Evolutionary conservation across 352 stramenopile species (phyloP), one percentile per base, ranked within the genome.

Genomic region (Phytophthora europaea): DNA sequence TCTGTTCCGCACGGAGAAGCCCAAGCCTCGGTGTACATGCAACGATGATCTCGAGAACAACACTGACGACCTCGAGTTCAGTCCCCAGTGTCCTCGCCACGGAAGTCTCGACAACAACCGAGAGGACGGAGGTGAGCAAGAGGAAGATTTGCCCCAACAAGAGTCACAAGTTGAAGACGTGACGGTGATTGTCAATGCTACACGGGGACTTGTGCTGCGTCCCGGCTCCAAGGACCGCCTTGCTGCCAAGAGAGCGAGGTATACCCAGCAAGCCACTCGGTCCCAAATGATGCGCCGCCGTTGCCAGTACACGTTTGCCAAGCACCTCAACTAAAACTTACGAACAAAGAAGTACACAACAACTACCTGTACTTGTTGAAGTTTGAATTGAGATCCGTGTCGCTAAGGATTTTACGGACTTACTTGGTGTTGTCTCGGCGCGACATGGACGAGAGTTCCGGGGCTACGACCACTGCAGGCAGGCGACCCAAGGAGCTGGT

Each of bases 221-320:
- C 81, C 82, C 28, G 55, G 48, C 1, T 53, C 68, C 1, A 83
- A 73, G 61, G 82, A 82, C 51, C 40, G 61, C 6, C 54, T 67
- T 7, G 68, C 58, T 58, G 68, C 62, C 15, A 80, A 72, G 31
- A 54, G 66, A 61, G 34, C 63, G 45, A 22, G 58, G 36, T 12
- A 65, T 31, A 75, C 76, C 1, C 53, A 72, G 16, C 59, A 67
- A 23, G 73, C 73, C 8, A 78, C 62, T 8, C 68, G 79, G 33
- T 88, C 77, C 2, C 76, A 90, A 53, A 89, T 90, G 83, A 92
- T 92, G 79, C 77, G 80, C 28, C 81, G 84, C 8, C 67, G 84
- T 15, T 79, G 76, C 56, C 76, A 78, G 61, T 89, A 89, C 58
- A 85, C 78, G 13, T 83, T 80, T 43, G 83, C 71, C 7, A 83